Base-by-base conservation (phyloP, 1,284 basidiomycete species). In the Rhizopogon parksii region DNA sequence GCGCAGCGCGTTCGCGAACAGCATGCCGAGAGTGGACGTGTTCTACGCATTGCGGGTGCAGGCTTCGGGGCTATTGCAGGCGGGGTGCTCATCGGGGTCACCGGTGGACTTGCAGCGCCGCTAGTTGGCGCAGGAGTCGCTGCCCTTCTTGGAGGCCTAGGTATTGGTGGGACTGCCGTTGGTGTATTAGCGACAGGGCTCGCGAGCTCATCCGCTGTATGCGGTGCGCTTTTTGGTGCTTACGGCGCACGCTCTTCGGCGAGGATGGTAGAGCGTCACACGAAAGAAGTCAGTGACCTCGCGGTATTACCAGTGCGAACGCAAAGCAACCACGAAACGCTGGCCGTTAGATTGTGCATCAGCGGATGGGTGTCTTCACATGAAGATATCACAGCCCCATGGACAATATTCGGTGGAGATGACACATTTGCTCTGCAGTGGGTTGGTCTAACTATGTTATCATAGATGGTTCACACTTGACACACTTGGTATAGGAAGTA, bases 381-480 rank as follows among this genome's bases (percentile, higher is more conserved):
- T 34, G 66, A 70, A 4, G 79, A 81, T 57, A 73, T 82, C 14
- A 71, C 68, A 2, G 72, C 70, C 4, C 79, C 80, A 2, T 82
- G 80, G 80, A 72, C 68, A 0, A 62, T 80, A 3, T 77, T 79
- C 56, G 70, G 62, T 19, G 75, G 71, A 8, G 73, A 76, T 45
- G 78, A 82, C 54, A 80, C 79, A 0, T 78, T 73, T 58, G 78
- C 79, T 4, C 61, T 83, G 49, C 78, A 76, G 68, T 82, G 79
- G 79, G 79, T 80, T 56, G 50, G 35, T n/a, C 14, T 2, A 6
- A 36, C 73, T 21, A n/a, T 36, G 49, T 42, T 37, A n/a, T 40
- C 25, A 30, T 30, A 25, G 7, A 46, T 45, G 21, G 46, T 15
- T 35, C n/a, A 12, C 14, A 27, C 47, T 21, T 40, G 27, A 34